These are phyloP conservation scores for Candida sp. DNA, from an alignment of 1,139 yeast genomes.

Conservation along the genomic window DNA sequence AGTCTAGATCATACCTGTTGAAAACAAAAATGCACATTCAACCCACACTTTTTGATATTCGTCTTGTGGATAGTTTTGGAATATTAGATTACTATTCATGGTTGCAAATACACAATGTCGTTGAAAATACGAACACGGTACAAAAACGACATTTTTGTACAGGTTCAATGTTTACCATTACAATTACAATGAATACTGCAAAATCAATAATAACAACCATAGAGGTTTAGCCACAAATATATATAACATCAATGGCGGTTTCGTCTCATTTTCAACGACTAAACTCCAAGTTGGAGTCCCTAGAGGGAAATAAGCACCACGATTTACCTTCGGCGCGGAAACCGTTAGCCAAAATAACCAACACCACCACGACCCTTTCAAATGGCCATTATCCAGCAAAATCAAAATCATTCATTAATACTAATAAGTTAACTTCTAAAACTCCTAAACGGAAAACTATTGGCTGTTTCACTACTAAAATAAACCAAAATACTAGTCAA, in stretches of 20 bases:
- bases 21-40: too few relatives aligned
- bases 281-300: neutral
- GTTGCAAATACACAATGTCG: too few relatives aligned
- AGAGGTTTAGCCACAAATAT: too few relatives aligned
- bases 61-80: too few relatives aligned
- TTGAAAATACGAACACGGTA: too few relatives aligned
- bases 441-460: conserved; percentile 2
- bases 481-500: neutral
- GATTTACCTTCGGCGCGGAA: neutral
- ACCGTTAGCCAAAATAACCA: neutral
- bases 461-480: conserved; percentile 2
- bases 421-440: neutral
- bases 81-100: too few relatives aligned
- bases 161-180: neutral
- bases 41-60: too few relatives aligned
- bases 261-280: conserved; percentile 2
- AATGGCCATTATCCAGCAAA: neutral
- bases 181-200: too few relatives aligned
- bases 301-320: neutral
- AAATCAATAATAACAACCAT: too few relatives aligned
- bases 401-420: conserved; percentile 1
- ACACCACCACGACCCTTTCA: too few relatives aligned
- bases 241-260: neutral
- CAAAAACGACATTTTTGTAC: neutral
- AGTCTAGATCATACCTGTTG: too few relatives aligned